Evolutionary conservation across 257 asterid species (phyloP).

Genomic region (Jaltomata sinuosa): DNA sequence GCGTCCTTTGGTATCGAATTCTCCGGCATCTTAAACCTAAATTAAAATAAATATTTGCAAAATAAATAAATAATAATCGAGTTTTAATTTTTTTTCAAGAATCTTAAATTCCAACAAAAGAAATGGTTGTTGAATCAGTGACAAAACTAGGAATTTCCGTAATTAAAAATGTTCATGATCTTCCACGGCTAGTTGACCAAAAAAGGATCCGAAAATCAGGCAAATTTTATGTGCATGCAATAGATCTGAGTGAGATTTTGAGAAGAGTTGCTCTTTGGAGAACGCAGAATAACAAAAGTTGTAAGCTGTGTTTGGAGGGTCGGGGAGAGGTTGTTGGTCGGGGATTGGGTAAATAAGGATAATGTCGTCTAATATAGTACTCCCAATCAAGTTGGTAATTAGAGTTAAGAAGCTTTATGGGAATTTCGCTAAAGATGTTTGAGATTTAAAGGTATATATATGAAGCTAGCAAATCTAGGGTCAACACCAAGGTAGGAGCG

Average conservation of each 20-base stretch:
- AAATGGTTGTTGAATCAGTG: neutral
- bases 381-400: no score
- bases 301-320: neutral
- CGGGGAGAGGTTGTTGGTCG: neutral
- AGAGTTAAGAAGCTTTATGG: neutral
- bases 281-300: no score
- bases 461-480: neutral
- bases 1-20: slow-evolving; percentile 22
- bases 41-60: neutral
- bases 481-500: neutral
- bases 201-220: neutral
- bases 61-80: neutral
- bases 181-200: neutral
- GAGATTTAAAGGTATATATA: neutral
- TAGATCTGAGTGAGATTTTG: neutral
- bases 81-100: neutral
- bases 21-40: slow-evolving; percentile 14
- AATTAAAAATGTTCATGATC: neutral
- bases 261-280: no score
- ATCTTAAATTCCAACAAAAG: neutral
- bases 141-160: neutral
- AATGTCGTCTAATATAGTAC: no score
- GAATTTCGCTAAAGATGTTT: neutral
- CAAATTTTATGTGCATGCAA: neutral
- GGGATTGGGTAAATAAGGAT: no score